Base-by-base conservation (phyloP, 371 early-diverging fungal species). In the Rhizopus delemar region DNA sequence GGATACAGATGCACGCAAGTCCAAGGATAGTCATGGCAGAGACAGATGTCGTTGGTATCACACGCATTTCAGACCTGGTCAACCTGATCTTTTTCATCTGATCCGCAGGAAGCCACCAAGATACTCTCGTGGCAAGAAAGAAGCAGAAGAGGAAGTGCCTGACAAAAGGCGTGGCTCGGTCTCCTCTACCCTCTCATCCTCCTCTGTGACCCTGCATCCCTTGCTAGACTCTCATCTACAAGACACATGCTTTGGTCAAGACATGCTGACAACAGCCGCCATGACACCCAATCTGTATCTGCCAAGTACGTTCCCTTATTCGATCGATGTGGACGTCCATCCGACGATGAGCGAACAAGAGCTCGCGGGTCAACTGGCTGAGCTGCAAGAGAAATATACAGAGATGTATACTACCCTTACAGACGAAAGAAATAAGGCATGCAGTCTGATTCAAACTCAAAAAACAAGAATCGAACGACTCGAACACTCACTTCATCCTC, bases 1-100 rank as follows among this genome's bases (percentile, higher is more conserved):
- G 51, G 80, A 74, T 39, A 74, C 80, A 32, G 80, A 80, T 53
- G 80, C 77, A n/a, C 70, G 80, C 3, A 80, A 80, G 69, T 80
- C 74, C 46, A 80, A 80, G 63, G 77, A 75, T 54, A 67, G 62
- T 32, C 70, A 68, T 50, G 75, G 69, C 35, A 77, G 71, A 53
- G 73, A 77, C 31, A 68, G 69, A 6, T 80, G 80, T 51, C 66
- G 77, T 34, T 80, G 77, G 73, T 69, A 76, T 46, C 80, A 80
- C 57, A 53, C 63, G 5, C 60, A 80, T 51, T 80, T 80, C 43
- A 66, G 69, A 9, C 80, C 77, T 29, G 65, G 67, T 3, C 50
- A 75, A 34, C 65, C 65, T 33, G 80, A 80, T 51, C 57, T 80
- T 31, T 70, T 77, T 46, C 70, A 74, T 56, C 58, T 75, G 39